Base-by-base conservation (phyloP, 768 basidiomycete genomes). In the Peribolospora baueri region DNA sequence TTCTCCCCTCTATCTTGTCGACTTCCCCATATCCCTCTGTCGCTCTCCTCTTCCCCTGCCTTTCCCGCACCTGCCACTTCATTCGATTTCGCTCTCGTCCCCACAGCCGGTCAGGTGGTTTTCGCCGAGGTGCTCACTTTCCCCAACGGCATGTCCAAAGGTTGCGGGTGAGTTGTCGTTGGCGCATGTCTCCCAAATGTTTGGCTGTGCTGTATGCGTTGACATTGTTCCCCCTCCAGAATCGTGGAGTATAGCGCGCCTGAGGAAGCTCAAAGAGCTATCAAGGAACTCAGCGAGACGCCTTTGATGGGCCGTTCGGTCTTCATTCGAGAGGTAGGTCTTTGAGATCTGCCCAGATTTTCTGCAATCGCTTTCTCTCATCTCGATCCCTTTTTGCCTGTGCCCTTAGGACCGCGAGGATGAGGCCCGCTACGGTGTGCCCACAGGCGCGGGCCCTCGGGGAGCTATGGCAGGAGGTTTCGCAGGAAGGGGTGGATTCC, bases 81-180 rank as follows among this genome's bases (percentile, higher is more conserved):
- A 53, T 50, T 66, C 68, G 70, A 70, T 61, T 67, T 67, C 68
- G 64, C 61, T 67, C 69, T 57, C 48, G 63, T 68, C 72, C 46
- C 48, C 42, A 60, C 80, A 91, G 91, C 86, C 79, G 91, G 91
- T 76, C 88, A 90, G 75, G 90, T 95, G 67, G 81, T 91, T 70
- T 98, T 98, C 79, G 84, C 91, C 77, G 91, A 98, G 80, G 87
- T 98, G 63, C 79, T 98, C 65, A 74, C 88, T 62, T 93, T 93
- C 5, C 91, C 91, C 11, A 90, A 84, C 25, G 91, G 91, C 40
- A 78, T 91, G 54, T 95, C 90, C 37, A 98, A 98, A 69, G 91
- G 91, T 67, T 98, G 91, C 80, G 91, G 91, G 93, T 95, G 64
- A 70, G 90, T 76, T 5, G 3, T 25, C 46, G 46, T 49, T 39